These are phyloP conservation scores for Urochloa ruziziensis DNA, from an alignment of 176 grass and related monocot species.

Conservation along the genomic window DNA sequence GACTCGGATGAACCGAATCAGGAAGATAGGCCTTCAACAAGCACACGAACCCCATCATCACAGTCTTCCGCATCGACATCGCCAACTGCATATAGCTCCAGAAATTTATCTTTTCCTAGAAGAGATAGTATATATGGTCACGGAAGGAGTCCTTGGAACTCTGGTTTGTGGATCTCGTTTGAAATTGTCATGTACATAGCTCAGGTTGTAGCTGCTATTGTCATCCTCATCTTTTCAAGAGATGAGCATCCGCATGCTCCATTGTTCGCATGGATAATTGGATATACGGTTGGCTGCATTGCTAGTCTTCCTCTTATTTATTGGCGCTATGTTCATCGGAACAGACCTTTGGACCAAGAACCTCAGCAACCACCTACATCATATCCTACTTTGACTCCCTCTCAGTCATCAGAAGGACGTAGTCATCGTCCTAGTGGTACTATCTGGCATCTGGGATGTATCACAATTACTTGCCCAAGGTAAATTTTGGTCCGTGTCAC, in stretches of 20 bases:
- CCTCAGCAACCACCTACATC: conserved; percentile 39
- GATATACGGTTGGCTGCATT: conserved; percentile 79
- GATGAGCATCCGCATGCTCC: conserved; percentile 73
- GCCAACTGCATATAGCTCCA: conserved; percentile 51
- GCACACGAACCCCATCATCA: conserved; percentile 38
- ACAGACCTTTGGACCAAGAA: conserved; percentile 64
- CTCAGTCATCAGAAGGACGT: conserved; percentile 44
- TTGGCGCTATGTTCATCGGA: conserved; percentile 90
- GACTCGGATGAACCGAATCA: conserved; percentile 48
- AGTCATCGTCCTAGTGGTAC: conserved; percentile 29
- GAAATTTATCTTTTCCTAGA: conserved; percentile 54
- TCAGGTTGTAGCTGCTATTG: conserved; percentile 81
- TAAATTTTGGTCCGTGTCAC: conserved; percentile 23
- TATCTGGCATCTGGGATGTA: conserved; percentile 38
- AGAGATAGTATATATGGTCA: conserved; percentile 64
- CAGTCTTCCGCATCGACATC: conserved; percentile 53
- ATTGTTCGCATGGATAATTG: conserved; percentile 87
- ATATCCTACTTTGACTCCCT: conserved; percentile 55
- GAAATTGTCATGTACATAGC: conserved; percentile 73
- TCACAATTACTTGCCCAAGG: conserved; percentile 49
- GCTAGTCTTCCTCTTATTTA: conserved; percentile 85
- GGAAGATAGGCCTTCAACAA: conserved; percentile 58
- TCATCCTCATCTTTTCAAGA: conserved; percentile 67
- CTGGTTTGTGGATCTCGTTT: conserved; percentile 86
- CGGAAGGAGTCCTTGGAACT: conserved; percentile 83